Percentiles rank a stretch among this genome's conserved stretches.
These are phyloP conservation scores for Tausonia pullulans DNA, from an alignment of 1,284 basidiomycete species.

Conservation along the genomic window DNA sequence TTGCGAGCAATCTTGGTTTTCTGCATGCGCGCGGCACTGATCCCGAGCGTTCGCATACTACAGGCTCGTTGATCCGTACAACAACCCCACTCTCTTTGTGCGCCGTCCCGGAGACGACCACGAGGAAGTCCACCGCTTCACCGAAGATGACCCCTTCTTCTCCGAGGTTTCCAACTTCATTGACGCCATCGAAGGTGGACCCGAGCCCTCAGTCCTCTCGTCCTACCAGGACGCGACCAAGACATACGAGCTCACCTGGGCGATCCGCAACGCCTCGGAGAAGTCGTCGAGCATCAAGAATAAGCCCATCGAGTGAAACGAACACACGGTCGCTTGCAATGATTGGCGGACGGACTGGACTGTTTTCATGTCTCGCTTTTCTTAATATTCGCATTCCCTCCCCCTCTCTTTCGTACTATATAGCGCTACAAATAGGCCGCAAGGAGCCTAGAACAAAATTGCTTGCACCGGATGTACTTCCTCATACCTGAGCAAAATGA, in stretches of 20 bases:
- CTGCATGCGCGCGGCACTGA: too few species aligned
- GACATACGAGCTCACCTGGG: conserved; percentile 80
- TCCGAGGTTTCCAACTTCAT: conserved; percentile 76
- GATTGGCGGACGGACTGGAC: too few species aligned
- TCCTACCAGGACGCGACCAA: conserved; percentile 61
- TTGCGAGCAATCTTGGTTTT: too few species aligned
- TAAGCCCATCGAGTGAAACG: neutral
- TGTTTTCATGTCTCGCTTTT: too few species aligned
- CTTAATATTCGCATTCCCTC: too few species aligned
- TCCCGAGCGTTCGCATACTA: conserved; percentile 17
- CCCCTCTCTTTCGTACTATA: too few species aligned
- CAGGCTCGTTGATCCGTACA: conserved; percentile 72
- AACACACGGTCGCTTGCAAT: too few species aligned
- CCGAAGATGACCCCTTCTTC: conserved; percentile 83
- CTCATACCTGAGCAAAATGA: too few species aligned
- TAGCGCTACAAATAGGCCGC: too few species aligned
- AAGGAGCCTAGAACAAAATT: too few species aligned
- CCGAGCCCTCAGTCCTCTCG: conserved; percentile 32
- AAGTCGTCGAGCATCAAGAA: neutral
- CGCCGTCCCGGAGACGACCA: conserved; percentile 74
- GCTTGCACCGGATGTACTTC: too few species aligned
- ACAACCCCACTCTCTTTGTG: conserved; percentile 63
- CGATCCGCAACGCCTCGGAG: conserved; percentile 2
- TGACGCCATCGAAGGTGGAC: conserved; percentile 44
- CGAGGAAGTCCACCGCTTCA: conserved; percentile 61